Base-by-base conservation (phyloP, 2,329 filamentous ascomycete genomes). In the Fusarium siculi region DNA sequence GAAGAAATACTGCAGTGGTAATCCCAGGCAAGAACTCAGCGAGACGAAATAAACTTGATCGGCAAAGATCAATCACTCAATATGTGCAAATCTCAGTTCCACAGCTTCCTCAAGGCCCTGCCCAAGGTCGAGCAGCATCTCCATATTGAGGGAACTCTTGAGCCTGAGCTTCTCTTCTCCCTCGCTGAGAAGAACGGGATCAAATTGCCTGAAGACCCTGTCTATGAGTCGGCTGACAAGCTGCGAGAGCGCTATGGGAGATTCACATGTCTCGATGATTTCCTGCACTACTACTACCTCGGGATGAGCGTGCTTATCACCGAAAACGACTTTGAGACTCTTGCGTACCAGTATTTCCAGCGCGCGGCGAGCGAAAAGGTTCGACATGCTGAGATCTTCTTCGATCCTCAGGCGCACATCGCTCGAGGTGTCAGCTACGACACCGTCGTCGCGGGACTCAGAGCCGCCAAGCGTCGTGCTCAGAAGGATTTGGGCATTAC, bases 51-150 rank as follows among this genome's bases (percentile, higher is more conserved):
- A 25, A 18, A 59, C 25, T 49, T 50, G 42, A 58, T 64, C 55
- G 37, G 25, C 32, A 19, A 25, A 32, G 44, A 40, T 47, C 52
- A 47, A 15, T 21, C 9, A 32, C 11, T 47, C 44, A 60, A 63
- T 9, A 92, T 91, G 89, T 91, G 89, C 81, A 83, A 88, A 76
- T 78, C 79, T 18, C 61, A 66, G 18, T 72, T 81, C 50, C 89
- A 91, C 81, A 80, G 84, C 46, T 90, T 93, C 79, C 86, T 95
- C 42, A 81, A 84, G 57, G 86, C 87, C 37, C 87, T 95, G 36
- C 93, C 93, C 72, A 95, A 95, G 85, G 93, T 91, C 82, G 93
- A 96, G 80, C 93, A 95, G 79, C 93, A 95, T 82, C 88, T 95
- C 60, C 93, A 96, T 79, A 86, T 96, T 39, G 93, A 95, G 81